Conservation (phyloP, 139 green algal genomes). For the Chlorella vulgaris region DNA sequence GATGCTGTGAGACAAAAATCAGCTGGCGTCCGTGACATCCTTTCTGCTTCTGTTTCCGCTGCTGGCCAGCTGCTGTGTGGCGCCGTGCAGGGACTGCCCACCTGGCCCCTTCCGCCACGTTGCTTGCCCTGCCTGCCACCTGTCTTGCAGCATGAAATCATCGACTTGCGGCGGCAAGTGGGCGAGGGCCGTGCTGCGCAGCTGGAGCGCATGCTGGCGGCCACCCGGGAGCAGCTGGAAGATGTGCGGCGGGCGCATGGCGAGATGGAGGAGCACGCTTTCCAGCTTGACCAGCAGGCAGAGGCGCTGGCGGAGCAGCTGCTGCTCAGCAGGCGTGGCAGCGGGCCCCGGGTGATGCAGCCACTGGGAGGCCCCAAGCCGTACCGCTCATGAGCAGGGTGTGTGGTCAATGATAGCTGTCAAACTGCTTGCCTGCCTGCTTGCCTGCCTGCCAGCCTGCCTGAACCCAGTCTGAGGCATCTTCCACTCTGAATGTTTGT, state of each 20-base stretch:
- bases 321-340: conserved; percentile 9
- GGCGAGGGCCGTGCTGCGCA: conserved; percentile 10
- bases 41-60: no score
- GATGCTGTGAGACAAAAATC: no score
- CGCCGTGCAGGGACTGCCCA: no score
- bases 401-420: not conserved
- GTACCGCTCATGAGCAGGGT: not conserved
- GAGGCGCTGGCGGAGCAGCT: conserved; percentile 21
- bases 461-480: no score
- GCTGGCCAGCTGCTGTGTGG: no score
- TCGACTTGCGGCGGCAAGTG: conserved; percentile 23
- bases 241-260: not conserved
- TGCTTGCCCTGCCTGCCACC: no score
- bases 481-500: no score
- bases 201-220: conserved; percentile 26
- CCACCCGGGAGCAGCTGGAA: conserved; percentile 19
- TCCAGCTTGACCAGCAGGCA: conserved; percentile 10
- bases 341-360: not conserved
- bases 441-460: no score
- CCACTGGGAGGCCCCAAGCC: not conserved
- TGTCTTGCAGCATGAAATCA: conserved; percentile 2
- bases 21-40: no score
- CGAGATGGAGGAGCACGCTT: conserved; percentile 23
- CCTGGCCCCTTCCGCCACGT: no score
- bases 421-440: no score